These are phyloP conservation scores for Austroboletus eburneus DNA, from an alignment of 768 basidiomycete genomes.

Conservation along the genomic window DNA sequence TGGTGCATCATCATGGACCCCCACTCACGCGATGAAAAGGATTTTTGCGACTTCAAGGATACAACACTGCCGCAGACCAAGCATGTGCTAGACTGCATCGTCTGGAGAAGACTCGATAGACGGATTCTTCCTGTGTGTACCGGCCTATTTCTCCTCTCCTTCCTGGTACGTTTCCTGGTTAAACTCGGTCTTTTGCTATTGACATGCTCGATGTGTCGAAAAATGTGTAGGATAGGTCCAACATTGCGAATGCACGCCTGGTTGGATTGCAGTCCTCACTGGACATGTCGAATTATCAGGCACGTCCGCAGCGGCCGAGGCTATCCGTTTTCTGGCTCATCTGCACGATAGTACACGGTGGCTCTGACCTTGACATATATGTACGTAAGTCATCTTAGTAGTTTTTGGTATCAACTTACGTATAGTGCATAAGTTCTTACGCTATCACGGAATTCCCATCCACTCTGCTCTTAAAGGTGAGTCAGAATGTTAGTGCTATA, in stretches of 20 bases:
- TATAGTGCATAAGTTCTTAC: slow-evolving; percentile 35
- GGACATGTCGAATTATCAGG: slow-evolving; percentile 28
- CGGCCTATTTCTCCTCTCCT: slow-evolving; percentile 47
- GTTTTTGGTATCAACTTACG: neutral
- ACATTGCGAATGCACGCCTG: slow-evolving; percentile 57
- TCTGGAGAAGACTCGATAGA: slow-evolving; percentile 49
- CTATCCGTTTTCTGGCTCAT: neutral
- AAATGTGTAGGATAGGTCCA: slow-evolving; percentile 33
- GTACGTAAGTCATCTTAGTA: slow-evolving; percentile 8
- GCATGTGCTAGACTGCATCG: slow-evolving; percentile 31
- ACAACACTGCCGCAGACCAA: slow-evolving; percentile 8
- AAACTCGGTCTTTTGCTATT: neutral
- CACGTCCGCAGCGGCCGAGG: neutral
- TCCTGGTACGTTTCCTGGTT: slow-evolving; percentile 39
- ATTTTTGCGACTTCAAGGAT: neutral
- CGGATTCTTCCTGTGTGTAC: slow-evolving; percentile 48
- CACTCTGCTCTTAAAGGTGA: slow-evolving; percentile 52
- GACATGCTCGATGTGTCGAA: neutral
- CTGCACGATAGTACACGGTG: slow-evolving; percentile 29
- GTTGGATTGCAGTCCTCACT: slow-evolving; percentile 56
- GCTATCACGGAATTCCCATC: slow-evolving; percentile 57
- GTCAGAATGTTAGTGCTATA: neutral
- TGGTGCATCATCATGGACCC: too few species aligned
- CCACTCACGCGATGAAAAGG: neutral
- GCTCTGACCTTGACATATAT: slow-evolving; percentile 29